phyloP scores from a whole-genome alignment of 495 filamentous ascomycete species.

The Penicillium cataractarum region DNA sequence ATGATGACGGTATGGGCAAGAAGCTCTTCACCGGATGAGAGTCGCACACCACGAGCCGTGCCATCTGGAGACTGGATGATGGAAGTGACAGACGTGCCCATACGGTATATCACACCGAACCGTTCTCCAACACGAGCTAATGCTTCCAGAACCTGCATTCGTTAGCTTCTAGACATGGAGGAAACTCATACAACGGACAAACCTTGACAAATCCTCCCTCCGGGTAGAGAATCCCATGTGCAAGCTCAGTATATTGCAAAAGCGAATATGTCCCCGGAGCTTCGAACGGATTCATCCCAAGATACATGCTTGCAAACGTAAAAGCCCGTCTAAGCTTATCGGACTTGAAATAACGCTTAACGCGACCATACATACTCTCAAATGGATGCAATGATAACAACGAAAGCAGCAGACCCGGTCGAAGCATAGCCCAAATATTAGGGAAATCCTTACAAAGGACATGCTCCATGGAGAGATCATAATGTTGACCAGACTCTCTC shows the following conservation, averaged over 20 bases:
- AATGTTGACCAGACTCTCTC: constrained; percentile 64
- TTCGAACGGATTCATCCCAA: constrained; percentile 75
- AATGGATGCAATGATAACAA: constrained; percentile 64
- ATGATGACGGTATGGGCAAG: constrained; percentile 64
- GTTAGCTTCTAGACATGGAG: not conserved
- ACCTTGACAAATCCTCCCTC: constrained; percentile 63
- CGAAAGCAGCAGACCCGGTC: constrained; percentile 53
- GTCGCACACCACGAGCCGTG: constrained; percentile 56
- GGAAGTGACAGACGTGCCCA: constrained; percentile 52
- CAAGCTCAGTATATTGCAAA: constrained; percentile 72
- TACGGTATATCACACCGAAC: constrained; percentile 59
- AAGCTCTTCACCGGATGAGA: constrained; percentile 54
- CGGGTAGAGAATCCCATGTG: constrained; percentile 76
- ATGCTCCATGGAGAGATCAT: constrained; percentile 61
- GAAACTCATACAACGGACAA: too few species aligned
- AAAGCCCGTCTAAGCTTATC: constrained; percentile 67
- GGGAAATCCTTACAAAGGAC: constrained; percentile 68
- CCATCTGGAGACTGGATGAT: constrained; percentile 51
- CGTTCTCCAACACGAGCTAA: constrained; percentile 58
- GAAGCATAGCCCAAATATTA: constrained; percentile 51
- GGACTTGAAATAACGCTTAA: constrained; percentile 64
- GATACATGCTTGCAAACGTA: constrained; percentile 77
- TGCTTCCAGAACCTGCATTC: constrained; percentile 51
- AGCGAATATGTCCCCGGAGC: constrained; percentile 73
- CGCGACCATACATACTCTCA: constrained; percentile 62